Evolutionary conservation across 1,284 basidiomycete genomes (phyloP), one percentile per base, ranked within the genome.

Genomic region (Amylostereum areolatum): DNA sequence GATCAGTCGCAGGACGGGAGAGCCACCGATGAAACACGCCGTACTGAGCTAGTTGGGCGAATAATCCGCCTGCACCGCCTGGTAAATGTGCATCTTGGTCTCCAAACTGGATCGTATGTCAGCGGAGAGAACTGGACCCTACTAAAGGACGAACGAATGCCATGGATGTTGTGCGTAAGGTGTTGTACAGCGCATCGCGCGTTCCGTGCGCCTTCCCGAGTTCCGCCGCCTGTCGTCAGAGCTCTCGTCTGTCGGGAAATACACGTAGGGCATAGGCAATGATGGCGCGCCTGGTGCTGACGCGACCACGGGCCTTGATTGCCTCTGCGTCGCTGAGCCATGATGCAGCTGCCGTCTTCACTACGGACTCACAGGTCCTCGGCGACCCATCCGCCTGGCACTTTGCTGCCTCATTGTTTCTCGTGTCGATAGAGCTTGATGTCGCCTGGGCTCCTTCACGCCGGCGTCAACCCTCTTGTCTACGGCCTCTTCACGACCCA

Each of bases 241-340:
- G 71, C 12, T 74, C 75, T 48, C 84, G 79, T 55, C 81, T 79
- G 57, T 92, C 90, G 0, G 95, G 93, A 65, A 88, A 98, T 12
- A 90, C 89, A 57, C 87, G 85, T 51, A 99, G 73, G 0, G 95
- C 88, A 65, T 95, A 94, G 0, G 92, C 90, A 47, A 95, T 74
- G 37, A 97, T 85, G 0, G 92, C 89, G 45, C 95, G 73, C 0
- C 94, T 89, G 7, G 89, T 89, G 40, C 88, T 89, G 45, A 92
- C 78, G 66, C 77, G 84, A 3, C 87, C 89, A 51, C 83, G 79
- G 9, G 78, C 74, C 57, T 89, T 83, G 1, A 90, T 87, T 43
- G 72, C 77, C 66, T 97, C 89, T 0, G 94, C 94, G 66, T 99
- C 97, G 41, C 89, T 81, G 29, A 92, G 72, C 97, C 96, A 99